phyloP scores from a whole-genome alignment of 495 filamentous ascomycete genomes.

The Tuber calosporum region DNA sequence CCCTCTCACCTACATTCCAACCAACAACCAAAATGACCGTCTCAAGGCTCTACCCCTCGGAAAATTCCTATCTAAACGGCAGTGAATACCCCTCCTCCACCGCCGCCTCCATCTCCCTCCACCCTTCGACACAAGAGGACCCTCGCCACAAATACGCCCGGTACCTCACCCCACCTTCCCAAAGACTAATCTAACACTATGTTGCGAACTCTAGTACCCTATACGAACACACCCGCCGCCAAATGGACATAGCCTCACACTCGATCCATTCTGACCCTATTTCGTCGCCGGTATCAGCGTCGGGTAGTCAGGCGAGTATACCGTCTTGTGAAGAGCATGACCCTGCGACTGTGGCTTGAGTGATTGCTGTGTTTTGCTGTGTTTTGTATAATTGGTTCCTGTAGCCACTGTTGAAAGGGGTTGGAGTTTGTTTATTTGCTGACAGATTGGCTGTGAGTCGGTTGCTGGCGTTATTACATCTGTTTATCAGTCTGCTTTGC shows the following conservation, averaged over 20 bases:
- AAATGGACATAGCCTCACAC: conserved; percentile 30
- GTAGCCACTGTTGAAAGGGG: background rate
- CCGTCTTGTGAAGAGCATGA: background rate
- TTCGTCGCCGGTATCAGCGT: background rate
- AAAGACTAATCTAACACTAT: background rate
- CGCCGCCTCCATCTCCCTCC: conserved; percentile 1
- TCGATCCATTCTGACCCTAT: conserved; percentile 13
- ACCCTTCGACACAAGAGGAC: conserved; percentile 19
- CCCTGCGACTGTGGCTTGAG: background rate
- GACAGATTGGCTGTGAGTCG: background rate
- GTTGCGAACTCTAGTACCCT: conserved; percentile 23
- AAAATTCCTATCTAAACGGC: background rate
- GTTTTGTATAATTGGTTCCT: background rate
- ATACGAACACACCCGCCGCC: conserved; percentile 36
- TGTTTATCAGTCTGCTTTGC: background rate
- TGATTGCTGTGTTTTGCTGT: background rate
- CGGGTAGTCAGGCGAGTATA: background rate
- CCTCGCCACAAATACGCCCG: conserved; percentile 35
- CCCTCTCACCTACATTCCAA: background rate
- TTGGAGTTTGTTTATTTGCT: background rate
- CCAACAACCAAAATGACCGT: conserved; percentile 22
- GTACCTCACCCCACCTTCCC: background rate
- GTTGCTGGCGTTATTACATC: background rate
- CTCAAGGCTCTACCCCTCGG: conserved; percentile 5
- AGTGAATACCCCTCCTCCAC: background rate